Conservation (phyloP, 148 eudicot species). For the Amaranthus cruentus region DNA sequence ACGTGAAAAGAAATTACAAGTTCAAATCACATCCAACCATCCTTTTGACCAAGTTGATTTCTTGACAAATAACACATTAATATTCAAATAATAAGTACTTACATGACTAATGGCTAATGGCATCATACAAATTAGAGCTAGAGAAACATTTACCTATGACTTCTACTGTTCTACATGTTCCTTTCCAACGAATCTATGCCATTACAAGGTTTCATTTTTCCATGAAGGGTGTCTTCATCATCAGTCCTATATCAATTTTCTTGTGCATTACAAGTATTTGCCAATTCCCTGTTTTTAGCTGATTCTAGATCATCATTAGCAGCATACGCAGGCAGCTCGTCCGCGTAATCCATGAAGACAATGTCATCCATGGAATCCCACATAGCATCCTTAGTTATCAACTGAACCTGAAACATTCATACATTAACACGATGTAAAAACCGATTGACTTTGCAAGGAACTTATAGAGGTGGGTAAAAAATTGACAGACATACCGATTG, state of each 20-base stretch:
- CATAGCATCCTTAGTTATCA: conserved; percentile 28
- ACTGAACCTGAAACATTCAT: conserved; percentile 30
- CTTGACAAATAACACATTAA: no score
- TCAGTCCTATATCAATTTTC: no score
- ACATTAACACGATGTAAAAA: neutral
- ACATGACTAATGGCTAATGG: no score
- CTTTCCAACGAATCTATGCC: neutral
- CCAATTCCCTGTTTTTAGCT: conserved; percentile 15
- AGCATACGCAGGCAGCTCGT: conserved; percentile 20
- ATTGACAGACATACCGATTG: conserved; percentile 14
- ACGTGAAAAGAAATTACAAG: no score
- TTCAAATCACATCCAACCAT: no score
- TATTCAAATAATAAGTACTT: no score
- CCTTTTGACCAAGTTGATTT: no score
- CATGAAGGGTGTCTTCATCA: no score
- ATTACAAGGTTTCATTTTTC: no score
- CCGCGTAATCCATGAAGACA: conserved; percentile 12
- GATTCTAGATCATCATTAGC: conserved; percentile 4
- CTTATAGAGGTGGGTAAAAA: neutral
- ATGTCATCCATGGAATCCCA: conserved; percentile 26
- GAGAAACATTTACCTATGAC: neutral
- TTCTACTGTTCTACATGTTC: no score
- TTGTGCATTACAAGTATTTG: neutral
- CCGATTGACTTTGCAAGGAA: neutral
- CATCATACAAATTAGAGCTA: no score